phyloP scores from a whole-genome alignment of 352 stramenopile species.

The Phytophthora europaea region DNA sequence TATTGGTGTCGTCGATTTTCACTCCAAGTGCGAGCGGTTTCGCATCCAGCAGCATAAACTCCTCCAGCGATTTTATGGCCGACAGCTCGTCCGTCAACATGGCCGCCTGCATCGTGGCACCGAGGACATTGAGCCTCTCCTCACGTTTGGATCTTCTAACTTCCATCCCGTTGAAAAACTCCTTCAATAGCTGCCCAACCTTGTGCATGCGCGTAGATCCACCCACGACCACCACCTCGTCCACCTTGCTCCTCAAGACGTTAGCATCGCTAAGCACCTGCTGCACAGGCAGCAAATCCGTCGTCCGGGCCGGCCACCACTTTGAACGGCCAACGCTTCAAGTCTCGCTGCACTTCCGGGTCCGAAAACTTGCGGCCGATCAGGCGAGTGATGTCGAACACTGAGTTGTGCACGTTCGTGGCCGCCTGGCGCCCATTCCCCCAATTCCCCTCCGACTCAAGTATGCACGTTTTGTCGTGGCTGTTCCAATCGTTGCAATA shows the following conservation, averaged over 20 bases:
- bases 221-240: constrained; percentile 5
- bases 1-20: neutral
- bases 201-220: constrained; percentile 5
- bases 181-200: neutral
- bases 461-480: neutral
- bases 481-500: too few species aligned
- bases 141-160: neutral
- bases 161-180: constrained; percentile 3
- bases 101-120: neutral
- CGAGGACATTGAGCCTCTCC: neutral
- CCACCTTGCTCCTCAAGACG: neutral
- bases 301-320: neutral
- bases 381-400: neutral
- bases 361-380: constrained; percentile 11
- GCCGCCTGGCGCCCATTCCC: neutral
- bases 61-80: neutral
- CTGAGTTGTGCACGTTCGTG: constrained; percentile 4
- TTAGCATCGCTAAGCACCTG: constrained; percentile 4
- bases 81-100: constrained; percentile 2
- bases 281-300: constrained; percentile 8
- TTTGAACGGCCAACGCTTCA: constrained; percentile 11
- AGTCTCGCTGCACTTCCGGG: neutral
- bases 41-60: constrained; percentile 15
- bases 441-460: too few species aligned
- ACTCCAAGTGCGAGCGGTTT: constrained; percentile 4